phyloP scores from a whole-genome alignment of 306 rosid species.

The Vigna nakashimae region DNA sequence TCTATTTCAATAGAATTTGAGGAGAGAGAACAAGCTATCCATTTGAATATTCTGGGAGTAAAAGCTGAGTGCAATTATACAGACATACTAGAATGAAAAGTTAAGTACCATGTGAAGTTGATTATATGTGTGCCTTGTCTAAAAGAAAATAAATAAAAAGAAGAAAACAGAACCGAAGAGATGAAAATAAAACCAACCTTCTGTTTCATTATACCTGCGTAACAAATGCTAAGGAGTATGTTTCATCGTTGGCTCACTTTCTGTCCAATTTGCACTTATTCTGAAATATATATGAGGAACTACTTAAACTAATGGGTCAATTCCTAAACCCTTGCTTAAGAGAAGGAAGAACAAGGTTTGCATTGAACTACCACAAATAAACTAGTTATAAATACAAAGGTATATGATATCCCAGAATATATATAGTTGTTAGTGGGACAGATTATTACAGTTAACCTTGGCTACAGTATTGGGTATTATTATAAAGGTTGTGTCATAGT shows the following conservation, averaged over 20 bases:
- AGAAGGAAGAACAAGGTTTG: background rate
- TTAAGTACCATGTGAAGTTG: background rate
- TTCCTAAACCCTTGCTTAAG: conserved; percentile 27
- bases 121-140: background rate
- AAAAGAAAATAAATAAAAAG: background rate
- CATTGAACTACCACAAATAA: conserved; percentile 1
- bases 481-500: conserved; percentile 48
- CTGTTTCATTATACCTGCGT: background rate
- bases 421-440: conserved; percentile 5
- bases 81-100: background rate
- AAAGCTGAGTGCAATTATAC: background rate
- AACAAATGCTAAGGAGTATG: background rate
- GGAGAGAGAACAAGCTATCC: background rate
- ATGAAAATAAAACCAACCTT: conserved; percentile 11
- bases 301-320: conserved; percentile 8
- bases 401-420: background rate
- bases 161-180: background rate
- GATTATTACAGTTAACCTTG: conserved; percentile 34
- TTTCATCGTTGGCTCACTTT: background rate
- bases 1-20: no score
- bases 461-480: conserved; percentile 44
- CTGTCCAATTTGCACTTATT: background rate
- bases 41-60: background rate
- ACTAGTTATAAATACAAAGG: conserved; percentile 8
- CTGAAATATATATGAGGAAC: background rate